Evolutionary conservation across 345 rosid genomes (phyloP), one percentile per base, ranked within the genome.

Genomic region (Alliaria petiolata): DNA sequence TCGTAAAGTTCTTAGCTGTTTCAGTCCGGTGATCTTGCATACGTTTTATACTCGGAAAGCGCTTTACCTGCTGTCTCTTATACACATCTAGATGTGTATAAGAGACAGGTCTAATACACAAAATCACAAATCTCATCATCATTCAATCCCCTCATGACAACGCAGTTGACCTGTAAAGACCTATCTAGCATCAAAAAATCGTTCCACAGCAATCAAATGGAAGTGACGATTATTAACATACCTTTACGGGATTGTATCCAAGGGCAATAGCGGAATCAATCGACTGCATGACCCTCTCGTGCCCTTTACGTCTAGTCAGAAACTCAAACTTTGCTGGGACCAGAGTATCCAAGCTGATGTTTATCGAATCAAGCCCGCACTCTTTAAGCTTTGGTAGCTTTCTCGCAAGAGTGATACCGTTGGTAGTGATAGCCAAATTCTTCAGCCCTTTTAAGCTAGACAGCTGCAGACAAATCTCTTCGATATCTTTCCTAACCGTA

Each of bases 61-160:
- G 63, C 42, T 82, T 85, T 43, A 50, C 67, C 98, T 93, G 82
- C n/a, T n/a, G n/a, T n/a, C n/a, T n/a, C n/a, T n/a, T n/a, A n/a
- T n/a, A n/a, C n/a, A n/a, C n/a, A n/a, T n/a, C n/a, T n/a, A n/a
- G n/a, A n/a, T n/a, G n/a, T n/a, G n/a, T n/a, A n/a, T n/a, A n/a
- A n/a, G n/a, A n/a, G n/a, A n/a, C n/a, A n/a, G n/a, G n/a, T n/a
- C n/a, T n/a, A n/a, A n/a, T n/a, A n/a, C 52, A 95, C 93, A 59
- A 95, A 95, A 85, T 95, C 96, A 82, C 96, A 84, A 8, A 95
- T 85, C 81, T 95, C 96, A 65, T 91, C 99, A 70, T 91, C 96
- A 70, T 91, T 95, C 80, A 89, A 74, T 35, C 96, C 99, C 9
- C 97, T 89, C 96, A 95, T 95, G 13, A 95, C 89, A 38, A 95